Evolutionary conservation across 2,329 filamentous ascomycete genomes (phyloP).

Genomic region (Colletotrichum graminicola): DNA sequence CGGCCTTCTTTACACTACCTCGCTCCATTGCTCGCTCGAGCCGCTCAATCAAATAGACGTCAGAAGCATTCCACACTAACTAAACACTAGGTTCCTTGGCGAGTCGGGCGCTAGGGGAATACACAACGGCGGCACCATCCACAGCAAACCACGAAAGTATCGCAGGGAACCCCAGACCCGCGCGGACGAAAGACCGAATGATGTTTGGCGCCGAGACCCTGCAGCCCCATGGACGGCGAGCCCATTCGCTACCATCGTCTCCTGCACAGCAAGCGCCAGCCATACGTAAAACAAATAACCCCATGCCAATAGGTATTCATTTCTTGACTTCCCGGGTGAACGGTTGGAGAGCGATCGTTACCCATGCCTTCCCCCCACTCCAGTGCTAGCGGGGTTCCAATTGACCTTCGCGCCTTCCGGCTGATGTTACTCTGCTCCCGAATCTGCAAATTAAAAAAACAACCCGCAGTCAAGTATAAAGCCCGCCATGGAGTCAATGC

Average conservation of each 20-base stretch:
- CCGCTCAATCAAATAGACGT: constrained; percentile 29
- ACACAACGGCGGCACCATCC: neutral
- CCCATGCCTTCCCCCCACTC: neutral
- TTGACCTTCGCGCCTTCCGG: neutral
- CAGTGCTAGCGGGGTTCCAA: constrained; percentile 8
- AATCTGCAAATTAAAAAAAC: constrained; percentile 6
- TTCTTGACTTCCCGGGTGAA: constrained; percentile 19
- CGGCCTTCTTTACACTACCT: constrained; percentile 15
- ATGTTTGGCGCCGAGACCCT: constrained; percentile 28
- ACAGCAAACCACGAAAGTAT: neutral
- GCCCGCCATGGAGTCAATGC: neutral
- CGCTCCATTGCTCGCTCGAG: constrained; percentile 38
- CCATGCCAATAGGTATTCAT: constrained; percentile 4
- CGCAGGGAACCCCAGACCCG: constrained; percentile 22
- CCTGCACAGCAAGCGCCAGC: neutral
- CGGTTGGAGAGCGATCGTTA: constrained; percentile 25
- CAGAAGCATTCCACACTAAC: constrained; percentile 7
- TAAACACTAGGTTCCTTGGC: constrained; percentile 17
- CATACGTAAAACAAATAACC: neutral
- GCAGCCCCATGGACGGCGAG: constrained; percentile 1
- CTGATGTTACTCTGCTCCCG: constrained; percentile 21
- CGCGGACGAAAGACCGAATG: constrained; percentile 32
- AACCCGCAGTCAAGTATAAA: constrained; percentile 22
- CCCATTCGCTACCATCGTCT: neutral
- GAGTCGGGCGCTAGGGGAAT: constrained; percentile 10